A percentile compares a stretch with the other conserved stretches of the same genome.
Evolutionary conservation across 2,329 filamentous ascomycete genomes (phyloP).

Genomic region (Neoarthrinium moseri): DNA sequence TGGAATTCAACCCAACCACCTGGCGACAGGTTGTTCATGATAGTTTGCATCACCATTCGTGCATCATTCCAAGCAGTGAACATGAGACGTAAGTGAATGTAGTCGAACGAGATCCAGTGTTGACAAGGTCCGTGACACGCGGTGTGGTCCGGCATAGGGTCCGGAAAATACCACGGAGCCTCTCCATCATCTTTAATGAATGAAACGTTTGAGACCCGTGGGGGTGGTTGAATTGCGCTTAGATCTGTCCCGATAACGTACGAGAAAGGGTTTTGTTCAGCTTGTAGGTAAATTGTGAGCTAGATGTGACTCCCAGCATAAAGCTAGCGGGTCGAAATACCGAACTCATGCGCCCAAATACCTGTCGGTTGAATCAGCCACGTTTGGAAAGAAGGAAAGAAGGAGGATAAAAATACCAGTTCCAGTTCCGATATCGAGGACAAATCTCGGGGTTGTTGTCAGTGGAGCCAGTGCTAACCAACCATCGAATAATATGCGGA

Average conservation of each 20-base stretch:
- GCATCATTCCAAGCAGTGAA: not conserved
- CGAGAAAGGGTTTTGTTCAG: conserved; percentile 5
- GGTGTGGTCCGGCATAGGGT: not conserved
- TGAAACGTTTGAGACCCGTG: not conserved
- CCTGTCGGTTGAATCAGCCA: not conserved
- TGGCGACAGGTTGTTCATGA: not conserved
- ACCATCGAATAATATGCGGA: not conserved
- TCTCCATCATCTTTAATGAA: conserved; percentile 7
- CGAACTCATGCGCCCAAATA: not conserved
- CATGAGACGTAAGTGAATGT: not conserved
- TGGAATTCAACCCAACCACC: not conserved
- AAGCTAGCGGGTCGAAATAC: not conserved
- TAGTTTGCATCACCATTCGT: not conserved
- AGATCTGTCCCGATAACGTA: conserved; percentile 7
- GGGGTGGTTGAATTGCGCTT: conserved; percentile 6
- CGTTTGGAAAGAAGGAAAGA: not conserved
- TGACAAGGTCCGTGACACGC: not conserved
- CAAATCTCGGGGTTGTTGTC: not conserved
- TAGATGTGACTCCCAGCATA: not conserved
- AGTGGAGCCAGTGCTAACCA: not conserved
- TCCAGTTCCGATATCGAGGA: conserved; percentile 1
- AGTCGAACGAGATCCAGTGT: not conserved
- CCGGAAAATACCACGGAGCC: not conserved
- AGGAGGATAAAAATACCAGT: not conserved
- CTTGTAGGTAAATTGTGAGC: not conserved